Evolutionary conservation across 2,329 filamentous ascomycete genomes (phyloP).

Genomic region (Aureobasidium sp.): DNA sequence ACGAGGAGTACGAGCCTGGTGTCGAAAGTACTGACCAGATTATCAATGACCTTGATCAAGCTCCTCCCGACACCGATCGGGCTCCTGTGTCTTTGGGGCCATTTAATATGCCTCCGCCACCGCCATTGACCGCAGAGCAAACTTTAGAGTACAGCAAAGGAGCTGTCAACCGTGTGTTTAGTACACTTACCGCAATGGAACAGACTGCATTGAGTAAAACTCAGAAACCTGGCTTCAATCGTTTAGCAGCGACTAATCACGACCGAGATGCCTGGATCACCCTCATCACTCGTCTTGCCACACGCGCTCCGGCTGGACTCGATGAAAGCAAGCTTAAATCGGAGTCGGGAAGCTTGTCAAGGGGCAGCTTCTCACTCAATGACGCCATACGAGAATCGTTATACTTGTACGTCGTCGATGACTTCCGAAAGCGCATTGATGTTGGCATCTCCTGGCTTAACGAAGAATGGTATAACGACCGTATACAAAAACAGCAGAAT

Average conservation of each 20-base stretch:
- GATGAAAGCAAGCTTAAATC: conserved; percentile 52
- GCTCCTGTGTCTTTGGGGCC: conserved; percentile 56
- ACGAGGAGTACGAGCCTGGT: conserved; percentile 90
- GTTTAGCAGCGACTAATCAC: conserved; percentile 68
- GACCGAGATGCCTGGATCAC: conserved; percentile 89
- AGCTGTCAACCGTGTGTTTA: conserved; percentile 69
- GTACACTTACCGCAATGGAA: conserved; percentile 66
- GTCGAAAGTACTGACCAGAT: conserved; percentile 72
- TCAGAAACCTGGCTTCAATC: conserved; percentile 67
- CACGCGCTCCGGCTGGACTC: conserved; percentile 65
- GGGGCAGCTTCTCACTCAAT: conserved; percentile 45
- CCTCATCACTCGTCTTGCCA: conserved; percentile 76
- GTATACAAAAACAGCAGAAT: conserved; percentile 43
- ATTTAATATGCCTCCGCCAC: conserved; percentile 73
- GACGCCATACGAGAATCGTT: conserved; percentile 72
- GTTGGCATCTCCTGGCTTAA: conserved; percentile 89
- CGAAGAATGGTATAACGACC: conserved; percentile 97
- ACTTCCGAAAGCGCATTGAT: conserved; percentile 84
- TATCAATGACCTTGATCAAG: conserved; percentile 66
- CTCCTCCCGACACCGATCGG: conserved; percentile 41
- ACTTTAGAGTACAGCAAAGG: conserved; percentile 67
- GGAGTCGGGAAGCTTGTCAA: conserved; percentile 40
- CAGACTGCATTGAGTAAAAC: conserved; percentile 46
- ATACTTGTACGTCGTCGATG: conserved; percentile 80
- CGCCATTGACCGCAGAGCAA: conserved; percentile 62